These are phyloP conservation scores for Camellia lanceoleosa DNA, from an alignment of 148 eudicot genomes.

Conservation along the genomic window DNA sequence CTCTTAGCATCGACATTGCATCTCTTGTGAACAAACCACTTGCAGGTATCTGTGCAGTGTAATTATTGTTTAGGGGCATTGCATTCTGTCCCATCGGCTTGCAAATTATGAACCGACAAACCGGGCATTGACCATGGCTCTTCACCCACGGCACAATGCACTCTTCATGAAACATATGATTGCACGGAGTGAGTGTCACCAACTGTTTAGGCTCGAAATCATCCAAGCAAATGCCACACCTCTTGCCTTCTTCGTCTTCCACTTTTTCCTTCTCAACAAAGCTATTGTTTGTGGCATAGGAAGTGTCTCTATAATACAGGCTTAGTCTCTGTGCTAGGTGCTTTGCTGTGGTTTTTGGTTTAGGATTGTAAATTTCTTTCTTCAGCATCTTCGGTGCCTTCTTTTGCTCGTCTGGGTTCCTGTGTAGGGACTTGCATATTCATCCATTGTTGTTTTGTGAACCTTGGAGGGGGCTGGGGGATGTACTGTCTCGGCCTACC, in stretches of 20 bases:
- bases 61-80: neutral
- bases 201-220: conserved; percentile 54
- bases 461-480: conserved; percentile 16
- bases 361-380: conserved; percentile 55
- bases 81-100: conserved; percentile 17
- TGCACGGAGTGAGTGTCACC: conserved; percentile 66
- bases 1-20: conserved; percentile 31
- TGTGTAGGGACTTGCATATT: neutral
- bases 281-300: neutral
- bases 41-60: neutral
- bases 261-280: conserved; percentile 2
- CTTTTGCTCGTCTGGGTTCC: conserved; percentile 41
- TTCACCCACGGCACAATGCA: conserved; percentile 94
- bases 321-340: conserved; percentile 25
- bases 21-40: conserved; percentile 17
- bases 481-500: neutral
- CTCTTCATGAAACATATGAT: conserved; percentile 87
- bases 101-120: conserved; percentile 51
- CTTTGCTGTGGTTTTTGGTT: conserved; percentile 36
- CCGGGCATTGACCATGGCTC: conserved; percentile 67
- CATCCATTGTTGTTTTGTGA: neutral
- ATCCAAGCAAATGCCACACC: conserved; percentile 78
- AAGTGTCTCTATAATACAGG: conserved; percentile 35
- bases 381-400: conserved; percentile 44
- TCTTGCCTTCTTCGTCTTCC: conserved; percentile 45